A percentile compares a stretch with the other conserved stretches of the same genome.
Evolutionary conservation across 768 basidiomycete genomes (phyloP).

Genomic region (Russula lepida): DNA sequence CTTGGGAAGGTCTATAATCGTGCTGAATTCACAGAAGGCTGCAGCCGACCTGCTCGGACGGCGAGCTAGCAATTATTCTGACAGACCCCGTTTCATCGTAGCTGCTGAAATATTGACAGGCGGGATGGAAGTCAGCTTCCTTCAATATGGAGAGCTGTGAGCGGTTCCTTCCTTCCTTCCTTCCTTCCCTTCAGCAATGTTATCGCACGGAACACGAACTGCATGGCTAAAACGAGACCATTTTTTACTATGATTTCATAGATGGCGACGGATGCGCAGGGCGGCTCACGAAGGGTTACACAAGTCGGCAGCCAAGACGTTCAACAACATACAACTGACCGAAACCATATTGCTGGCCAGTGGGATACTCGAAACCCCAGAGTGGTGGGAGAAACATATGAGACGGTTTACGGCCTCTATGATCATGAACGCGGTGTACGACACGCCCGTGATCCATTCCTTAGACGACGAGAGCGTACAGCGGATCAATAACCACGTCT

Average conservation of each 20-base stretch:
- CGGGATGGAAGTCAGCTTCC: conserved; percentile 15
- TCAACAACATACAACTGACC: conserved; percentile 12
- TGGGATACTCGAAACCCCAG: conserved; percentile 10
- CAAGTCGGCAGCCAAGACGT: conserved; percentile 11
- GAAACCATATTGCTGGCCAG: conserved; percentile 13
- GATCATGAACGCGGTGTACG: conserved; percentile 20
- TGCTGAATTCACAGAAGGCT: conserved; percentile 38
- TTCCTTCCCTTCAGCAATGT: not conserved
- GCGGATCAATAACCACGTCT: conserved; percentile 16
- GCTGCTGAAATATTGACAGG: conserved; percentile 18
- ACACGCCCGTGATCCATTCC: conserved; percentile 10
- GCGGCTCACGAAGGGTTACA: conserved; percentile 19
- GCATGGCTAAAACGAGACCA: not conserved
- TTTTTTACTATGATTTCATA: not conserved
- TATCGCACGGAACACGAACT: not conserved
- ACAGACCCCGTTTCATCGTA: conserved; percentile 34
- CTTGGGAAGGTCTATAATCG: conserved; percentile 37
- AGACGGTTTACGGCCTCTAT: conserved; percentile 19
- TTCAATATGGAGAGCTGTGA: conserved; percentile 16
- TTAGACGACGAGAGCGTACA: conserved; percentile 9
- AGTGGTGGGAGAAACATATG: conserved; percentile 15
- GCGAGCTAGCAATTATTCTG: conserved; percentile 42
- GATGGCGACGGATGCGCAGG: conserved; percentile 16
- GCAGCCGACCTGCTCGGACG: conserved; percentile 41
- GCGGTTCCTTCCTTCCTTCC: not conserved